These are phyloP conservation scores for Vigna angularis DNA, from an alignment of 306 rosid species.

Conservation along the genomic window DNA sequence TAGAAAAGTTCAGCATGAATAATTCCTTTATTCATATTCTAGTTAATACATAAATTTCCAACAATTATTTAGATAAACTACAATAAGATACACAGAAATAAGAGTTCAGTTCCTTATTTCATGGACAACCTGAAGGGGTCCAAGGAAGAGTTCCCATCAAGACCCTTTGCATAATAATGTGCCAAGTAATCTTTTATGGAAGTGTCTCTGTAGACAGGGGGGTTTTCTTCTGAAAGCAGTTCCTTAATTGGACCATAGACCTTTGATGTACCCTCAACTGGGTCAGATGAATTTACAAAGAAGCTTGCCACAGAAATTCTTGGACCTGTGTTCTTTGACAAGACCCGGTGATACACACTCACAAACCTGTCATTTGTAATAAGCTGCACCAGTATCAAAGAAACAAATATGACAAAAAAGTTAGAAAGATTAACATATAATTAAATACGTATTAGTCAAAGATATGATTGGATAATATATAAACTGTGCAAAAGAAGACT, in stretches of 20 bases:
- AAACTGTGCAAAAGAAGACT: neutral
- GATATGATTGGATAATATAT: too few species aligned
- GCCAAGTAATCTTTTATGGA: constrained; percentile 38
- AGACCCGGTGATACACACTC: constrained; percentile 50
- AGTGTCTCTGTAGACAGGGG: constrained; percentile 50
- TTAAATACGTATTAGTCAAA: neutral
- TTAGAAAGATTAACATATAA: neutral
- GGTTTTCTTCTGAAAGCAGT: constrained; percentile 57
- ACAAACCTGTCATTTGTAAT: constrained; percentile 49
- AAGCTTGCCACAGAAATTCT: constrained; percentile 55
- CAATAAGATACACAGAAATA: neutral
- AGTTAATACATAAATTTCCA: too few species aligned
- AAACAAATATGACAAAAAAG: too few species aligned
- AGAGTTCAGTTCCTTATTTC: neutral
- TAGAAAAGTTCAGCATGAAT: too few species aligned
- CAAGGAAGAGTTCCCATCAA: constrained; percentile 52
- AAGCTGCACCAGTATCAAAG: constrained; percentile 41
- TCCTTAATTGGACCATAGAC: constrained; percentile 66
- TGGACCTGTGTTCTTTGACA: constrained; percentile 42
- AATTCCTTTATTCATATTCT: too few species aligned
- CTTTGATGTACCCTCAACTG: neutral
- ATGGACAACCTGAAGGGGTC: constrained; percentile 50
- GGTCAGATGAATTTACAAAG: constrained; percentile 34
- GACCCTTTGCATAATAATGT: constrained; percentile 37
- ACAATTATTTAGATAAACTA: neutral